Base-by-base conservation (phyloP, 2,329 filamentous ascomycete species). In the Polytolypa hystricis region DNA sequence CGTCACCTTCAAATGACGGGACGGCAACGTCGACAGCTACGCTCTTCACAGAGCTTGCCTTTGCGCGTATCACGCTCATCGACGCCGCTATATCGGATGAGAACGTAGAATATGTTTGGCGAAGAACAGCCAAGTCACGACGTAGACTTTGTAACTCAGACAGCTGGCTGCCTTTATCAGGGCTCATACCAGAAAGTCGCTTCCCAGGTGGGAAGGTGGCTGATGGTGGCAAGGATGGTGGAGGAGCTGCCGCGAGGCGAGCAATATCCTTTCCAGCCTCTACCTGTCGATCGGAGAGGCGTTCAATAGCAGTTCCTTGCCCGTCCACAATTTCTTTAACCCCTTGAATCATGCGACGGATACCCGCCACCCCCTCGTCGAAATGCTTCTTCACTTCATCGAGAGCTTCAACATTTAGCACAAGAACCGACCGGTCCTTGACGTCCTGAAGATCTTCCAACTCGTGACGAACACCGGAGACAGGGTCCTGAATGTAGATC, bases 361-460 rank as follows among this genome's bases (percentile, higher is more conserved):
- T 67, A 5, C 80, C 77, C 7, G 80, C 79, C 34, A 98, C 70
- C 28, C 87, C 85, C 46, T 98, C 89, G 45, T 98, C 91, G 46
- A 98, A 86, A 54, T 96, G 91, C 33, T 79, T 79, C 63, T 96
- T 96, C 25, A 98, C 87, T 60, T 98, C 91, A 55, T 98, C 91
- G 4, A 98, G 71, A 11, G 81, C 75, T 54, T 98, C 91, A 1
- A 96, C 73, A 49, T 98, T 98, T 28, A 98, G 67, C 0, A 91
- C 93, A n/a, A 98, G 69, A 1, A 98, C 91, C 1, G 86, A 86
- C 19, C 89, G 77, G 56, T 98, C 91, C 61, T 93, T 95, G 51
- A 98, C 83, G 54, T 98, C 91, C 12, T 70, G 75, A 19, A 98
- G 67, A 54, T 98, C 91, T 57, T 98, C 91, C 16, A 98, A 66